phyloP scores from a whole-genome alignment of 257 asterid genomes.

The Buddleja alternifolia region DNA sequence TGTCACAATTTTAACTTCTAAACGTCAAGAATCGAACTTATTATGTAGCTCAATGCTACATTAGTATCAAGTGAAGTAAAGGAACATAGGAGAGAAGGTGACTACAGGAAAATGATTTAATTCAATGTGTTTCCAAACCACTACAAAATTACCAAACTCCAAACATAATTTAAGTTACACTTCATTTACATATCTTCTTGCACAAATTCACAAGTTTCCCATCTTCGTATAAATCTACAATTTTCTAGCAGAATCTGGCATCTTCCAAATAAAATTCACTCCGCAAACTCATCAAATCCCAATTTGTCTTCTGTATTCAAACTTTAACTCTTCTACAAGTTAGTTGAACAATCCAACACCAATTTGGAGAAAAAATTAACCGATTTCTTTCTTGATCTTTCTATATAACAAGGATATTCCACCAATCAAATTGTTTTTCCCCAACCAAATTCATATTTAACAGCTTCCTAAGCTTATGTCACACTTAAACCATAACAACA shows the following conservation, averaged over 20 bases:
- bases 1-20: background rate
- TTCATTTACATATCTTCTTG: slow-evolving; percentile 5
- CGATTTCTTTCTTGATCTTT: background rate
- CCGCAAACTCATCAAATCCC: background rate
- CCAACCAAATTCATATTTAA: background rate
- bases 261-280: background rate
- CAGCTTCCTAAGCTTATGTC: background rate
- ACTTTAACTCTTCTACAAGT: background rate
- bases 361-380: background rate
- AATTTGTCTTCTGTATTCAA: background rate
- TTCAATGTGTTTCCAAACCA: background rate
- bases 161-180: background rate
- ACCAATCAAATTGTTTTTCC: background rate
- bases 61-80: background rate
- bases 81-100: background rate
- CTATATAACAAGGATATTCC: background rate
- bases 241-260: background rate
- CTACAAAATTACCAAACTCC: background rate
- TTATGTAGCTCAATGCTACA: background rate
- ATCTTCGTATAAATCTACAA: background rate
- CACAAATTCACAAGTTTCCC: background rate
- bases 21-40: background rate
- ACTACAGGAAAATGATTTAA: background rate
- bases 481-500: background rate
- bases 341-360: background rate